Conservation (phyloP, 306 rosid genomes). For the Senna siamea region DNA sequence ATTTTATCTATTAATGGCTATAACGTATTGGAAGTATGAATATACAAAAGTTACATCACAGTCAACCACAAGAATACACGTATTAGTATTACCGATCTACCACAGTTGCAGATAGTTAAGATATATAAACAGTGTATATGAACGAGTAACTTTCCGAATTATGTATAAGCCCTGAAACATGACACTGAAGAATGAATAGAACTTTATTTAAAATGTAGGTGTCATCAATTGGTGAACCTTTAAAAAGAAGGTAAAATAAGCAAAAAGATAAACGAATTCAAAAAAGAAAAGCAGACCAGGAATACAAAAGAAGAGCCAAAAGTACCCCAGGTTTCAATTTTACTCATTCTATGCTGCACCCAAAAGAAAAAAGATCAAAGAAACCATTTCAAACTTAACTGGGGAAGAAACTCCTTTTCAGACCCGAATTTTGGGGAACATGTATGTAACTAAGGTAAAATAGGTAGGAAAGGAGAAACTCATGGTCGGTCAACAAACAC, state of each 20-base stretch:
- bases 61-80: slow-evolving; percentile 28
- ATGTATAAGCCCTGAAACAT: slow-evolving; percentile 17
- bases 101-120: slow-evolving; percentile 14
- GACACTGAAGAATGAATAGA: slow-evolving; percentile 14
- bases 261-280: slow-evolving; percentile 18
- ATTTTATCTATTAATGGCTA: slow-evolving; percentile 10
- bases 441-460: slow-evolving; percentile 16
- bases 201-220: slow-evolving; percentile 9
- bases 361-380: background rate
- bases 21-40: slow-evolving; percentile 15
- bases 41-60: slow-evolving; percentile 12
- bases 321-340: slow-evolving; percentile 27
- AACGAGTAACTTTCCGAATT: slow-evolving; percentile 8
- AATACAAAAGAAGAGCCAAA: slow-evolving; percentile 35
- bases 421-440: slow-evolving; percentile 22
- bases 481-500: slow-evolving; percentile 57
- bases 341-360: slow-evolving; percentile 20
- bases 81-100: background rate
- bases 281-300: slow-evolving; percentile 26
- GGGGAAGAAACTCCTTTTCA: slow-evolving; percentile 13
- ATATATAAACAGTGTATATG: background rate
- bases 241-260: background rate
- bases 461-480: slow-evolving; percentile 38
- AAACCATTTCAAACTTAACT: slow-evolving; percentile 31
- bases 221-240: slow-evolving; percentile 39